Evolutionary conservation across 2,329 filamentous ascomycete species (phyloP), one percentile per base, ranked within the genome.

Genomic region (Neurospora sp.): DNA sequence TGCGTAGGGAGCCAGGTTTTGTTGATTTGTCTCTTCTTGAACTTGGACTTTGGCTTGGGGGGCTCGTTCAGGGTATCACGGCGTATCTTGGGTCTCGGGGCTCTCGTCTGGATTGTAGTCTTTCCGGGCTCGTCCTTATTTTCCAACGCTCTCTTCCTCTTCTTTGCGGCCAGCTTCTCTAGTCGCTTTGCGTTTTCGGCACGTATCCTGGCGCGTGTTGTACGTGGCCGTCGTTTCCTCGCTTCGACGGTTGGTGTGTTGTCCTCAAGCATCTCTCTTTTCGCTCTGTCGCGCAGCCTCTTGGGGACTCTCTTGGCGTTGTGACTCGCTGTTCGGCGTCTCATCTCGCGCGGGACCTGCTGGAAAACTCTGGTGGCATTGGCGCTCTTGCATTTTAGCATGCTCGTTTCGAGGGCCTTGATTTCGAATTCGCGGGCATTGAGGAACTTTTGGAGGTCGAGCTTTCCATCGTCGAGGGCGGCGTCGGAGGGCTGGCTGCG

Each of bases 1-100:
- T 99, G 96, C 6, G 96, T 98, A 0, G 96, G 96, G 17, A 99
- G 83, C 93, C 95, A 97, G 2, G 92, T 93, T 83, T 98, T 98
- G 79, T 92, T 86, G 66, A 90, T 82, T 78, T 98, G 95, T 39
- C 96, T 89, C 80, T 93, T 96, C 74, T 90, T 89, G 78, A 93
- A 98, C 76, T 90, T 94, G 28, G 81, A 87, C 65, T 85, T 85
- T 1, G 88, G 78, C 67, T 76, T 78, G 0, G 81, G 82, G 2
- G 89, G 79, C 78, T 87, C 83, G 69, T 92, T 91, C 67, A 94
- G 84, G 68, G 82, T 83, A 75, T 92, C 88, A 74, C 89, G 88
- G 78, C 89, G 90, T 74, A 92, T 88, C 79, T 91, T 92, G 1
- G 90, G 88, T 52, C 84, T 83, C 8, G 84, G 81, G 33, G 77